phyloP scores from a whole-genome alignment of 768 basidiomycete species.

The Lentinus tigrinus region DNA sequence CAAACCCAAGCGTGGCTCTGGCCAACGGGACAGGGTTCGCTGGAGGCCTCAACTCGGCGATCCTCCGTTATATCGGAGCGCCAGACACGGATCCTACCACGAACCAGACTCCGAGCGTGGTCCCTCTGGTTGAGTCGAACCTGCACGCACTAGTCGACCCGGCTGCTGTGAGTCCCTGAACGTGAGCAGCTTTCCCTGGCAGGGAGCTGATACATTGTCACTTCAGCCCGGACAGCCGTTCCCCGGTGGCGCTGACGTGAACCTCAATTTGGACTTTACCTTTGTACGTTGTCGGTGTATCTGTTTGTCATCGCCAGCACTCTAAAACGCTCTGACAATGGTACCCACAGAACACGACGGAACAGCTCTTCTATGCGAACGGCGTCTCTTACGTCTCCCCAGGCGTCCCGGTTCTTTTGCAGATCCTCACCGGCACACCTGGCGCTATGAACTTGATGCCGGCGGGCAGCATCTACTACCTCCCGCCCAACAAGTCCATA shows the following conservation, averaged over 20 bases:
- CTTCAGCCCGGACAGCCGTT: not conserved
- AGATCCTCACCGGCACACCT: conserved; percentile 44
- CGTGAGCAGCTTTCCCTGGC: too few species aligned
- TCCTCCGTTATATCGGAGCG: conserved; percentile 52
- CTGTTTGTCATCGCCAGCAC: too few species aligned
- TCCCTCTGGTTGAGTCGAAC: conserved; percentile 9
- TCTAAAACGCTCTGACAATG: too few species aligned
- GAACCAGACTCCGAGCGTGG: not conserved
- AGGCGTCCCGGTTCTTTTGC: conserved; percentile 41
- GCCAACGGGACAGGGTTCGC: conserved; percentile 16
- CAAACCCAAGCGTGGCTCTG: conserved; percentile 24
- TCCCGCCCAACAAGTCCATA: conserved; percentile 38
- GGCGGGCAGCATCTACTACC: conserved; percentile 39
- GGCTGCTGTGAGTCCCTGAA: not conserved
- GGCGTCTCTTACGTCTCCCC: conserved; percentile 32
- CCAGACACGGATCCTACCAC: conserved; percentile 41
- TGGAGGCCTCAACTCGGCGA: conserved; percentile 54
- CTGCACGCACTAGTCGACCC: conserved; percentile 1
- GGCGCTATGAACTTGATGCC: conserved; percentile 37
- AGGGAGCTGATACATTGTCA: too few species aligned
- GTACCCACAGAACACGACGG: conserved; percentile 1
- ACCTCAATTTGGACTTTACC: not conserved
- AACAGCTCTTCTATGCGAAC: conserved; percentile 30
- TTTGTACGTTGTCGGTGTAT: conserved; percentile 15
- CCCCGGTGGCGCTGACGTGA: not conserved